Base-by-base conservation (phyloP, 148 eudicot species). In the Persicaria tinctoria region DNA sequence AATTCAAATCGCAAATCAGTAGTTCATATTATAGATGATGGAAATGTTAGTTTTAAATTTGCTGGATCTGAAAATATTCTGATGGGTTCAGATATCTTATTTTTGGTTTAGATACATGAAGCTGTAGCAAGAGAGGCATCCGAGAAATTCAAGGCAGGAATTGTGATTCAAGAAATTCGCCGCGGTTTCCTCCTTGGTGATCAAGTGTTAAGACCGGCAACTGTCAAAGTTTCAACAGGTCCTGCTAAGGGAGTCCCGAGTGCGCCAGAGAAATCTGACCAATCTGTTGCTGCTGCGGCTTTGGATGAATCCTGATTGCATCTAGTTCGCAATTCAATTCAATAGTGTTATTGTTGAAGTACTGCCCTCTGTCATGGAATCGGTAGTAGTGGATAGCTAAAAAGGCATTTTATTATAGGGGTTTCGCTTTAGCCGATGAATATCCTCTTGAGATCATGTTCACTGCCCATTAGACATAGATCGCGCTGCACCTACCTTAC, bases 61-160 rank as follows among this genome's bases (percentile, higher is more conserved):
- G 23, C 49, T 74, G 51, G 8, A 10, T 23, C 74, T 59, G 49
- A 70, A 57, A 49, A 20, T 51, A 56, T 59, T 18, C 51, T n/a
- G 17, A 20, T 48, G 70, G 53, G 4, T 59, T 59, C 11, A 20
- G 8, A 17, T 18, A 5, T 74, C 55, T 59, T 6, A 16, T 79
- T 51, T 7, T 16, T 78, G 80, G 51, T 81, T 73, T 68, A 94
- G 98, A 48, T 90, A 72, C 98, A 94, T 51, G 98, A 91, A 76
- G 95, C 97, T 48, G 89, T 94, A 73, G 97, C 92, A 23, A 86
- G 98, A 27, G 98, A 91, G 74, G 92, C 86, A 72, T 94, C 96
- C 8, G 81, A 86, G 6, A 97, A 90, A 76, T 94, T 80, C 78
- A 86, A 86, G 75, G 97, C 92, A 73, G 98, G 98, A 12, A 84